phyloP scores from a whole-genome alignment of 2,329 filamentous ascomycete species.

The Westerdykella ornata region DNA sequence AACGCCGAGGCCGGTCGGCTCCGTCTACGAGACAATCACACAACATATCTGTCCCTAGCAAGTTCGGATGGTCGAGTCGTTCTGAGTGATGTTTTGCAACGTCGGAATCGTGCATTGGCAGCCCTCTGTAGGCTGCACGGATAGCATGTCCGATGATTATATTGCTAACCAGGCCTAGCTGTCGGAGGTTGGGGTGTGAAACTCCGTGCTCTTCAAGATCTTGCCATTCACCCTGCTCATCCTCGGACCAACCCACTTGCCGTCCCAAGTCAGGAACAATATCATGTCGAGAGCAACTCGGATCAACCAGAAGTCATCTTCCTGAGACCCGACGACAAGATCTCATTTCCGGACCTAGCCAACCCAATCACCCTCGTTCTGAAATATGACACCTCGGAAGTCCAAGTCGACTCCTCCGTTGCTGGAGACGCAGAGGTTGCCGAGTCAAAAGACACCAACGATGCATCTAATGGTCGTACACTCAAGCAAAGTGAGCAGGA shows the following conservation, averaged over 20 bases:
- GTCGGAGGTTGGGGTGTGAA: conserved; percentile 18
- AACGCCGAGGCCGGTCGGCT: neutral
- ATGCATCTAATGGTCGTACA: neutral
- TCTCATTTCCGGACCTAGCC: conserved; percentile 11
- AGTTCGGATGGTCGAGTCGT: neutral
- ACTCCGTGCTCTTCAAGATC: conserved; percentile 16
- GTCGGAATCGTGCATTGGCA: conserved; percentile 1
- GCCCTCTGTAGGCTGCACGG: conserved; percentile 6
- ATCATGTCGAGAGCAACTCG: conserved; percentile 15
- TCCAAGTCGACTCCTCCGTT: conserved; percentile 30
- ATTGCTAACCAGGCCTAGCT: conserved; percentile 8
- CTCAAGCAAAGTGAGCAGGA: neutral
- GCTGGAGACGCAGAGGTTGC: conserved; percentile 9
- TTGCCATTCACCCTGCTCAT: conserved; percentile 15
- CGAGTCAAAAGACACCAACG: conserved; percentile 1
- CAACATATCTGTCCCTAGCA: neutral
- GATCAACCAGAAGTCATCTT: conserved; percentile 21
- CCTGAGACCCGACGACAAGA: conserved; percentile 22
- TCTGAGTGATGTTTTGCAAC: neutral
- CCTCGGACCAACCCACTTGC: neutral
- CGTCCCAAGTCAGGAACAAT: conserved; percentile 10
- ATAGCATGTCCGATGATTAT: neutral
- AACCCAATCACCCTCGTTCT: conserved; percentile 9
- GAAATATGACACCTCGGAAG: conserved; percentile 14
- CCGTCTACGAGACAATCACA: neutral